A percentile compares a stretch with the other conserved stretches of the same genome.
These are phyloP conservation scores for Cercospora brassicicola DNA, from an alignment of 2,329 filamentous ascomycete genomes.

Conservation along the genomic window DNA sequence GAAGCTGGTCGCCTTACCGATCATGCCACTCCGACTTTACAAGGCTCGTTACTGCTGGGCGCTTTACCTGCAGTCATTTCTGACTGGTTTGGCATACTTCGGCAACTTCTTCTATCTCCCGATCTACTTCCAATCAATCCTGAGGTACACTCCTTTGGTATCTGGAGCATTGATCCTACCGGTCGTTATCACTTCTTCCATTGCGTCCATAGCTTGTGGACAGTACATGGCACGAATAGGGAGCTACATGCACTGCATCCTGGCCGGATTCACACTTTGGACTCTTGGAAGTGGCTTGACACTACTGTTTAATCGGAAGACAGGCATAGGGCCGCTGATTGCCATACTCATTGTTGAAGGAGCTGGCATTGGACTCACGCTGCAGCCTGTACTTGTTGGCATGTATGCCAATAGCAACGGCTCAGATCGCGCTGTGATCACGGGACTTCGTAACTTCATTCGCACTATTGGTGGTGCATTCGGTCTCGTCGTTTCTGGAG, in stretches of 20 bases:
- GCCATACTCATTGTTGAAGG: slow-evolving; percentile 55
- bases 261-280: slow-evolving; percentile 50
- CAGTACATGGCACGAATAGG: slow-evolving; percentile 59
- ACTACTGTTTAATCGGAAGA: slow-evolving; percentile 51
- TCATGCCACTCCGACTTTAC: slow-evolving; percentile 61
- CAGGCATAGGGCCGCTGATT: slow-evolving; percentile 51
- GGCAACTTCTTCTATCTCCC: slow-evolving; percentile 62
- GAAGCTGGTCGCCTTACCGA: slow-evolving; percentile 57
- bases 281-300: slow-evolving; percentile 57
- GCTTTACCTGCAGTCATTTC: slow-evolving; percentile 59
- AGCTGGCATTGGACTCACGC: slow-evolving; percentile 55
- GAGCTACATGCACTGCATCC: slow-evolving; percentile 62
- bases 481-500: slow-evolving; percentile 59
- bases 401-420: slow-evolving; percentile 52
- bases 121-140: slow-evolving; percentile 59
- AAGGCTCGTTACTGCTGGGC: slow-evolving; percentile 20
- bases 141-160: not conserved
- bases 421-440: slow-evolving; percentile 61
- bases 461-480: slow-evolving; percentile 60
- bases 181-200: slow-evolving; percentile 51
- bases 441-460: slow-evolving; percentile 63
- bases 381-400: slow-evolving; percentile 58
- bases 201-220: slow-evolving; percentile 53
- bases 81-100: slow-evolving; percentile 62
- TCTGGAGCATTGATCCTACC: slow-evolving; percentile 38